These are phyloP conservation scores for Podospora conica DNA, from an alignment of 495 filamentous ascomycete species.

Conservation along the genomic window DNA sequence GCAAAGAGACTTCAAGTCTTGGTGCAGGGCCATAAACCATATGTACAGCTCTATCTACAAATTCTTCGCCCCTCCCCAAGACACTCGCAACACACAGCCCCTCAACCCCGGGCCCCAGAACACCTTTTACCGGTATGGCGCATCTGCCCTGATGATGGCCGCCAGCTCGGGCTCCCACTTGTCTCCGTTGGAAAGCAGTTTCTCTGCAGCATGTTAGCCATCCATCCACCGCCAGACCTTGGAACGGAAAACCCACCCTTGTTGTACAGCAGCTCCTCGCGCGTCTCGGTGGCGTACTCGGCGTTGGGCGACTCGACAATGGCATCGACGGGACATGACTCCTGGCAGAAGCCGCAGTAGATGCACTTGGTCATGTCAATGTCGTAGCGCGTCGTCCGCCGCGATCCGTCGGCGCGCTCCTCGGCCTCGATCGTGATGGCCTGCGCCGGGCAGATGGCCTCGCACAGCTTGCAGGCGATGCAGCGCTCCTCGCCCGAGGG, in stretches of 20 bases:
- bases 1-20: constrained; percentile 3
- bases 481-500: constrained; percentile 97
- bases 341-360: constrained; percentile 98
- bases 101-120: too few species aligned
- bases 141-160: constrained; percentile 80
- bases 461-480: constrained; percentile 99
- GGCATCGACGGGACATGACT: constrained; percentile 96
- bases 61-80: constrained; percentile 3
- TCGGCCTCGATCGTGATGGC: constrained; percentile 99
- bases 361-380: constrained; percentile 99
- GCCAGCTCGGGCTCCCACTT: constrained; percentile 99
- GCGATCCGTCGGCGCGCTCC: constrained; percentile 89
- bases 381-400: constrained; percentile 94
- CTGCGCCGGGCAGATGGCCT: constrained; percentile 93
- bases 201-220: constrained; percentile 35
- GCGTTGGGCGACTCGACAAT: constrained; percentile 97
- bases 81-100: background rate
- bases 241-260: constrained; percentile 56
- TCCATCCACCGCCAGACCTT: background rate
- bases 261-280: constrained; percentile 96
- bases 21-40: constrained; percentile 7
- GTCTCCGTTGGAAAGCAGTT: constrained; percentile 81
- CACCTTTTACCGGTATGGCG: constrained; percentile 68
- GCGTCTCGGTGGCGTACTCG: constrained; percentile 95
- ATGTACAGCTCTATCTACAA: constrained; percentile 33